phyloP scores from a whole-genome alignment of 164 flowering plant species.

The Vitis labrusca region DNA sequence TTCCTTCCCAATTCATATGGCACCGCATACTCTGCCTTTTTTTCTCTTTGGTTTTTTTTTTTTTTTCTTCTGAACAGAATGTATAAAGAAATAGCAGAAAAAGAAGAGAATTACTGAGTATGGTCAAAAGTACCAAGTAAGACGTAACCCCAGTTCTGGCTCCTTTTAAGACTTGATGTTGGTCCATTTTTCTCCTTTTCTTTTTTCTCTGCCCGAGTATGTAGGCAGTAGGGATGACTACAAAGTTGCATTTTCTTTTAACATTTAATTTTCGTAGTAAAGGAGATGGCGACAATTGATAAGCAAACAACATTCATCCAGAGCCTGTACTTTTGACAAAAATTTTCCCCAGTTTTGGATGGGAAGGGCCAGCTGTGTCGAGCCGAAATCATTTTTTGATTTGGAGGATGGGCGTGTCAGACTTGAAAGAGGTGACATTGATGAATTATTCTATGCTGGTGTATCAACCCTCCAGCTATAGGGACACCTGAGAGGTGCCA shows the following conservation, averaged over 20 bases:
- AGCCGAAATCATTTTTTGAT: no score
- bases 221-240: not conserved
- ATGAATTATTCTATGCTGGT: no score
- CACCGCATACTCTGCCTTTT: not conserved
- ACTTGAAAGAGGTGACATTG: no score
- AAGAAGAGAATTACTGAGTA: not conserved
- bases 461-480: no score
- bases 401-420: no score
- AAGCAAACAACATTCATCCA: not conserved
- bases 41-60: not conserved
- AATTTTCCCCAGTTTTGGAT: no score
- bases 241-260: not conserved
- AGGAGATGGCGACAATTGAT: conserved; percentile 9
- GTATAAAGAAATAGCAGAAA: not conserved
- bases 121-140: conserved; percentile 28
- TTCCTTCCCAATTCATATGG: not conserved
- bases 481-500: no score
- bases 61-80: conserved; percentile 1
- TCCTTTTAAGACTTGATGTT: conserved; percentile 17
- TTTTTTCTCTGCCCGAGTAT: conserved; percentile 27
- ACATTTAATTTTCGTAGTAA: no score
- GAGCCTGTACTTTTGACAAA: no score
- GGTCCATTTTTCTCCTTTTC: conserved; percentile 26
- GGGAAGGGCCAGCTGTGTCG: no score
- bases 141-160: conserved; percentile 19